Percentiles rank a stretch among this genome's conserved stretches.
phyloP scores from a whole-genome alignment of 2,329 filamentous ascomycete genomes.

The Xylaria sp. region DNA sequence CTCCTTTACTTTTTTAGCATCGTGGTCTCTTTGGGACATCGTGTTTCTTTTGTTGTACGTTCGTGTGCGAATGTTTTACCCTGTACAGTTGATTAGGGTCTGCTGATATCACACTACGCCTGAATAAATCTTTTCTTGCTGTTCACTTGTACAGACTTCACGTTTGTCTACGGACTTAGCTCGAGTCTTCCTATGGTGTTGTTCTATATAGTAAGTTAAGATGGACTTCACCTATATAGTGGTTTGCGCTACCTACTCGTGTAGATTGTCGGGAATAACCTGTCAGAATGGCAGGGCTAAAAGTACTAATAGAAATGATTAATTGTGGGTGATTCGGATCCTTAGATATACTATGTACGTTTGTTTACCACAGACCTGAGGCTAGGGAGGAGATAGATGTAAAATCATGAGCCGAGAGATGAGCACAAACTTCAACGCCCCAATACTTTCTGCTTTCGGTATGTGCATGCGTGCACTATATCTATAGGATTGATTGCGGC shows the following conservation, averaged over 20 bases:
- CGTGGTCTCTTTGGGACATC: conserved; percentile 3
- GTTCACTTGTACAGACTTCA: neutral
- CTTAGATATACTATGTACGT: too few species aligned
- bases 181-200: neutral
- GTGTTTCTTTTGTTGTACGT: conserved; percentile 31
- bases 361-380: too few species aligned
- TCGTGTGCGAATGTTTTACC: conserved; percentile 22
- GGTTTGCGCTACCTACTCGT: too few species aligned
- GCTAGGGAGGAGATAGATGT: neutral
- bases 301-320: too few species aligned
- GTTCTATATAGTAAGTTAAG: neutral
- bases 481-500: too few species aligned
- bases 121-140: conserved; percentile 20
- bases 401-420: too few species aligned
- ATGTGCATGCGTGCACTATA: neutral
- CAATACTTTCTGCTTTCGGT: too few species aligned
- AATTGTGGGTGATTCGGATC: too few species aligned
- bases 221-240: too few species aligned
- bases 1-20: conserved; percentile 11
- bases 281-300: too few species aligned
- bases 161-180: neutral
- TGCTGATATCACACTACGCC: conserved; percentile 6
- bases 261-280: too few species aligned
- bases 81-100: neutral
- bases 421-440: neutral